A percentile compares a stretch with the other conserved stretches of the same genome.
These are phyloP conservation scores for Solanum paucissectum DNA, from an alignment of 257 asterid genomes.

Conservation along the genomic window DNA sequence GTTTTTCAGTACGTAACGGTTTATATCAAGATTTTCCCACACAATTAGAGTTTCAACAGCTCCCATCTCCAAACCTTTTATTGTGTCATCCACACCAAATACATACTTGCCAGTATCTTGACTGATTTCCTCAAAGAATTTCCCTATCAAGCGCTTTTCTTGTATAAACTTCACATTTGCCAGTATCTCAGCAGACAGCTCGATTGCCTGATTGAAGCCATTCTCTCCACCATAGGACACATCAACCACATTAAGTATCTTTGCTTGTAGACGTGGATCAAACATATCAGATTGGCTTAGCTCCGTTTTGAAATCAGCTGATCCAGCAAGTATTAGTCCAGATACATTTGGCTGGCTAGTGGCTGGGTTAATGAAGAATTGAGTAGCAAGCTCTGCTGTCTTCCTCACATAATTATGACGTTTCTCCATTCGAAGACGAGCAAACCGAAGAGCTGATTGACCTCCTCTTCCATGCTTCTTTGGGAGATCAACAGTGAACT, in stretches of 20 bases:
- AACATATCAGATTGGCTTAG: conserved; percentile 41
- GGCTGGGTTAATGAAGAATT: conserved; percentile 34
- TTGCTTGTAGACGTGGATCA: conserved; percentile 34
- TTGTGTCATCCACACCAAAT: conserved; percentile 38
- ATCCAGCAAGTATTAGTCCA: conserved; percentile 36
- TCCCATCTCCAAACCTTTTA: conserved; percentile 38
- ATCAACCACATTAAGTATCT: conserved; percentile 37
- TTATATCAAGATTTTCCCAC: conserved; percentile 43
- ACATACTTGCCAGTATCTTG: conserved; percentile 39
- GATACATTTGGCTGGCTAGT: conserved; percentile 39
- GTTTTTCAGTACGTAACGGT: conserved; percentile 17
- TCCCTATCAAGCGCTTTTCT: conserved; percentile 35
- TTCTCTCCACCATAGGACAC: conserved; percentile 43
- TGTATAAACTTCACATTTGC: conserved; percentile 40
- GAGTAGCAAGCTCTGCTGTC: conserved; percentile 42
- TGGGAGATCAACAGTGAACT: conserved; percentile 39
- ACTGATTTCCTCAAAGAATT: conserved; percentile 40
- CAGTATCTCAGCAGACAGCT: conserved; percentile 31
- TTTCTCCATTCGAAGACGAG: conserved; percentile 44
- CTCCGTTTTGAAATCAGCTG: conserved; percentile 40
- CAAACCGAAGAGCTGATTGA: conserved; percentile 39
- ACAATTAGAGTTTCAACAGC: conserved; percentile 35
- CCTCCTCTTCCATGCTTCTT: conserved; percentile 46
- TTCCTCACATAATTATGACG: conserved; percentile 39
- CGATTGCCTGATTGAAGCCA: conserved; percentile 40